Evolutionary conservation across 768 basidiomycete species (phyloP).

Genomic region (Psilocybe cubensis): DNA sequence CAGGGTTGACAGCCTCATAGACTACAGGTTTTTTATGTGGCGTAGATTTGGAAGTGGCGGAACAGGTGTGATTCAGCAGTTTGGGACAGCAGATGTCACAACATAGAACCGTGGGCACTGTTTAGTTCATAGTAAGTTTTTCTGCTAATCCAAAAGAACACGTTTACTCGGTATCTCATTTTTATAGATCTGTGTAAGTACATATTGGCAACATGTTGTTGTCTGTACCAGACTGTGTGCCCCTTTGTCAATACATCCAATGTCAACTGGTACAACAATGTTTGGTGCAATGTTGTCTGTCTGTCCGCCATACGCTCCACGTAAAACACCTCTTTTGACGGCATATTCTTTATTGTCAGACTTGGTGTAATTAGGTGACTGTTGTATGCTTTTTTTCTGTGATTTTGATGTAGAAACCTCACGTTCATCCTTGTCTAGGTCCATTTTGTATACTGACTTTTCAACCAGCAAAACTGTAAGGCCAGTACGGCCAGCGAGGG

Average conservation of each 20-base stretch:
- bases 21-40: neutral
- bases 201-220: neutral
- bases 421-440: neutral
- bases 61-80: neutral
- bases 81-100: neutral
- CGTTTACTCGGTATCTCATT: neutral
- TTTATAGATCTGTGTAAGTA: neutral
- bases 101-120: neutral
- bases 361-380: neutral
- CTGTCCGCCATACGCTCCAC: neutral
- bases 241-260: neutral
- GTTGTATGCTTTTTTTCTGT: neutral
- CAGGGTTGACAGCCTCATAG: neutral
- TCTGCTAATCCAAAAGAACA: neutral
- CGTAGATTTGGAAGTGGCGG: neutral
- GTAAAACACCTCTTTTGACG: neutral
- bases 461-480: constrained; percentile 32
- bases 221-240: neutral
- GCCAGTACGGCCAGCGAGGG: too few relatives aligned
- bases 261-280: neutral
- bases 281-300: neutral
- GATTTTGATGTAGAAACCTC: neutral
- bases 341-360: neutral
- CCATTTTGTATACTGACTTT: constrained; percentile 20
- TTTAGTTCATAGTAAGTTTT: neutral